Evolutionary conservation across 2,329 filamentous ascomycete species (phyloP).

Genomic region (Pseudogymnoascus sp.): DNA sequence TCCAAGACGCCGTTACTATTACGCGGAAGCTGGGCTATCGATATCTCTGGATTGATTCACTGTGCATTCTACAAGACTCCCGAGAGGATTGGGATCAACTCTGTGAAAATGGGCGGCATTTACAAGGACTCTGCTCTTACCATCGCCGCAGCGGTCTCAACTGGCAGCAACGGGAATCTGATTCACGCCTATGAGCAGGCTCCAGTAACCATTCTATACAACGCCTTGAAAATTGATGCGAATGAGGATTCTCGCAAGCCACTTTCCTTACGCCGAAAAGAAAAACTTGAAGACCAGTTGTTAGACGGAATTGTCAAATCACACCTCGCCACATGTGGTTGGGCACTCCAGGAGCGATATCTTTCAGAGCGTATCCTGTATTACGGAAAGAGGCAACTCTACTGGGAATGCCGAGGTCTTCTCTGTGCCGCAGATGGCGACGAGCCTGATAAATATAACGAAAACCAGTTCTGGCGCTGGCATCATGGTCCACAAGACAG

Average conservation of each 20-base stretch:
- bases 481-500: not conserved
- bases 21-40: not conserved
- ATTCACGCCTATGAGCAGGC: not conserved
- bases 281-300: not conserved
- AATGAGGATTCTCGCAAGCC: not conserved
- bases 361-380: slow-evolving; percentile 9
- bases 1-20: not conserved
- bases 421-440: not conserved
- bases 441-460: not conserved
- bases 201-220: not conserved
- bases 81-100: not conserved
- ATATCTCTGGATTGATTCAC: slow-evolving; percentile 1
- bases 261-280: not conserved
- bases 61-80: slow-evolving; percentile 1
- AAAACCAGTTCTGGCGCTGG: not conserved
- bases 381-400: slow-evolving; percentile 10
- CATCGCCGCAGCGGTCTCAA: not conserved
- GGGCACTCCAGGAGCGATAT: slow-evolving; percentile 12
- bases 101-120: not conserved
- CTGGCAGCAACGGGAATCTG: not conserved
- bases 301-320: not conserved
- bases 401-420: slow-evolving; percentile 12
- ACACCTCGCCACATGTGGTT: not conserved
- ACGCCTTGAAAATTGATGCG: not conserved
- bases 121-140: not conserved